Base-by-base conservation (phyloP, 2,329 filamentous ascomycete genomes). In the Penicillium glabrum region DNA sequence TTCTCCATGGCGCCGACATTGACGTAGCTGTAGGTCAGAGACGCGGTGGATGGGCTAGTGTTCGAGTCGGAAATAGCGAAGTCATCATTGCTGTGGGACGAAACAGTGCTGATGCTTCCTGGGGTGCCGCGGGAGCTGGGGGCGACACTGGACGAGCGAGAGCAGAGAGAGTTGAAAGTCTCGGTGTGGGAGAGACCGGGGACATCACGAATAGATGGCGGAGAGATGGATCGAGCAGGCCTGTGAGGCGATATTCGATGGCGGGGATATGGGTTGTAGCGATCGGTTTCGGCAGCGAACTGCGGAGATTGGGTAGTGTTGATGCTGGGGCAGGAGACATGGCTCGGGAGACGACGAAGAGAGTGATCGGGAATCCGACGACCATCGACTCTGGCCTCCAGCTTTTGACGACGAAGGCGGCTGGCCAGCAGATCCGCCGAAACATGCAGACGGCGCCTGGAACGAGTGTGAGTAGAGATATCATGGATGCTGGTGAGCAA, bases 111-210 rank as follows among this genome's bases (percentile, higher is more conserved):
- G 46, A 77, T 67, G 53, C 72, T 78, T 37, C 74, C 72, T 0
- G 77, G 77, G 1, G 77, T 79, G 37, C 75, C 76, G 16, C 75
- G 72, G 14, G 72, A 75, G 57, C 75, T 78, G 19, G 77, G 74
- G 7, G 77, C 73, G 13, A 75, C 53, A 48, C 77, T 79, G 23
- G 77, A 79, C 1, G 77, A 77, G 29, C 76, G 72, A 29, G 77
- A 79, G 64, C 72, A 73, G 29, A 76, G 63, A 5, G 75, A 76
- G 53, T 69, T 74, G 41, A 71, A 69, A 5, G 75, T 77, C 54
- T 76, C 73, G 1, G 74, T 72, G 26, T 75, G 73, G 1, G 76
- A 76, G 3, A 80, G 69, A 2, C 66, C 65, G 4, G 78, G 78
- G 0, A 80, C 71, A 57, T 80, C 78, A 24, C 72, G 71, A 45